A percentile compares a stretch with the other conserved stretches of the same genome.
Conservation (phyloP, 768 basidiomycete genomes). For the Crepidotus variabilis region DNA sequence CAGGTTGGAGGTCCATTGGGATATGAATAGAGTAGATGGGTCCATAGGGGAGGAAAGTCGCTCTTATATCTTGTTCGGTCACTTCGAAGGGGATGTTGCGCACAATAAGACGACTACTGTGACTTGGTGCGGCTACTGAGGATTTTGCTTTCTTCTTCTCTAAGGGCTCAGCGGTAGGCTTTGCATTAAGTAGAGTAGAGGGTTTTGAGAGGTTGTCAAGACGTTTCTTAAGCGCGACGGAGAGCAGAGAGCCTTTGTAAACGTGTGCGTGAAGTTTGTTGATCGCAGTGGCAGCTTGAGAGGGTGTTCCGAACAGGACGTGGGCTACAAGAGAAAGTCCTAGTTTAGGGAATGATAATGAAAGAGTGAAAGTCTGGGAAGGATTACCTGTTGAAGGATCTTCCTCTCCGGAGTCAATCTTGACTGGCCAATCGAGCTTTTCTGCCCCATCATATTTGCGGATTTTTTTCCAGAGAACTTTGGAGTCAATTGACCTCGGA, state of each 20-base stretch:
- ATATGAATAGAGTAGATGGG: conserved; percentile 84
- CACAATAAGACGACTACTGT: conserved; percentile 81
- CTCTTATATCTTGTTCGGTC: conserved; percentile 80
- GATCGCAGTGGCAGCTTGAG: conserved; percentile 66
- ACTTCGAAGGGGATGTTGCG: conserved; percentile 86
- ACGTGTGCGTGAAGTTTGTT: conserved; percentile 87
- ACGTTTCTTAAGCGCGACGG: conserved; percentile 83
- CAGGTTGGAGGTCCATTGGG: conserved; percentile 38
- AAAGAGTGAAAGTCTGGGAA: background rate
- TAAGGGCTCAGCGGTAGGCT: conserved; percentile 16
- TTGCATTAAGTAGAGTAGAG: conserved; percentile 14
- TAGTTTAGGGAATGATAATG: background rate
- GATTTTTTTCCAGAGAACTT: conserved; percentile 80
- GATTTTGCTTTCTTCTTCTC: conserved; percentile 31
- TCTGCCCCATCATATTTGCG: conserved; percentile 78
- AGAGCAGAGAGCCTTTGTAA: conserved; percentile 86
- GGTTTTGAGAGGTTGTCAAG: conserved; percentile 63
- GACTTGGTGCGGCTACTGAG: conserved; percentile 48
- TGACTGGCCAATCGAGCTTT: conserved; percentile 67
- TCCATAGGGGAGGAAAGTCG: conserved; percentile 83
- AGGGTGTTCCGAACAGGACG: conserved; percentile 67
- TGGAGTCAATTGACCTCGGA: conserved; percentile 57
- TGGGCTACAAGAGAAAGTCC: conserved; percentile 45
- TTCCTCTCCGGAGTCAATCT: conserved; percentile 40
- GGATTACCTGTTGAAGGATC: conserved; percentile 47